phyloP scores from a whole-genome alignment of 257 asterid genomes.

The Handroanthus guayacan region DNA sequence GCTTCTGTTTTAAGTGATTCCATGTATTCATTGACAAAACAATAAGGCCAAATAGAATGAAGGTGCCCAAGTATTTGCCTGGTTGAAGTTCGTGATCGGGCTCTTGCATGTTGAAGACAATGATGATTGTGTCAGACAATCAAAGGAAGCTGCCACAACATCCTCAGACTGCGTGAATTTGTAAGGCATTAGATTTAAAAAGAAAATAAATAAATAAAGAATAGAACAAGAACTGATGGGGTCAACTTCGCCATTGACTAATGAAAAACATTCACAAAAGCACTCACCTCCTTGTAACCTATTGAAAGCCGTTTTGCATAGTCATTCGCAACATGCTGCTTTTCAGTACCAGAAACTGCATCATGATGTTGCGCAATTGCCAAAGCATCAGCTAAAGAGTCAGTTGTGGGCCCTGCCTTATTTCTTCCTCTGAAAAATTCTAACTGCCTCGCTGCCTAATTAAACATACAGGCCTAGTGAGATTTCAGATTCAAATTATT shows the following conservation, averaged over 20 bases:
- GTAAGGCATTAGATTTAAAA: constrained; percentile 19
- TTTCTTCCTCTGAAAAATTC: constrained; percentile 78
- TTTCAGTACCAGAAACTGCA: constrained; percentile 90
- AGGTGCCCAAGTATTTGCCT: constrained; percentile 54
- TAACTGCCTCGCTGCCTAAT: constrained; percentile 93
- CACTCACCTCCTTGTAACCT: constrained; percentile 84
- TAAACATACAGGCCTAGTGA: constrained; percentile 31
- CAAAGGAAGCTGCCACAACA: constrained; percentile 78
- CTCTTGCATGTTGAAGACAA: constrained; percentile 56
- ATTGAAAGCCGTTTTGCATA: constrained; percentile 91
- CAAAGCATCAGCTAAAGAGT: constrained; percentile 79
- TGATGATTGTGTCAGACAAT: constrained; percentile 67
- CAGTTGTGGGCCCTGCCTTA: constrained; percentile 74
- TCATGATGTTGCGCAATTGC: constrained; percentile 97
- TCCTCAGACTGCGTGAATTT: constrained; percentile 71
- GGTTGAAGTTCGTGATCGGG: constrained; percentile 57
- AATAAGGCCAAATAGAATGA: constrained; percentile 1
- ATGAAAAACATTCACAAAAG: constrained; percentile 22
- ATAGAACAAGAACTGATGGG: not conserved
- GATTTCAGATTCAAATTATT: constrained; percentile 36
- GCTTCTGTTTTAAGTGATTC: not conserved
- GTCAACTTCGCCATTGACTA: not conserved
- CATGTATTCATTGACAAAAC: constrained; percentile 25
- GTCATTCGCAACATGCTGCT: constrained; percentile 97
- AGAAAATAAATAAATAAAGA: not conserved